phyloP scores from a whole-genome alignment of 2,329 filamentous ascomycete species.

The Botrytis sinoallii region DNA sequence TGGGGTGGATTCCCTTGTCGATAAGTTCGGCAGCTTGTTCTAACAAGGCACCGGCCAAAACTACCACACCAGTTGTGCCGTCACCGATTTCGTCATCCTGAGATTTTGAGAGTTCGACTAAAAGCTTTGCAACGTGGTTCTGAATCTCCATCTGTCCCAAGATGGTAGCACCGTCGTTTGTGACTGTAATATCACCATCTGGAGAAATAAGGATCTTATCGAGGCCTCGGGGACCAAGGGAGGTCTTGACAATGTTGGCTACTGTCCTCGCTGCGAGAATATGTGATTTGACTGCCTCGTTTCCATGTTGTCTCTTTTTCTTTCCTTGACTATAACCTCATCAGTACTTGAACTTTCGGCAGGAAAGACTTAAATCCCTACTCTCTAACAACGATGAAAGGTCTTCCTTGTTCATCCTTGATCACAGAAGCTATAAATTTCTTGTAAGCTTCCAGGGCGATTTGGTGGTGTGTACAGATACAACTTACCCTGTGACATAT shows the following conservation, averaged over 20 bases:
- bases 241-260: slow-evolving; percentile 95
- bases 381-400: slow-evolving; percentile 98
- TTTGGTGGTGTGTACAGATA: background rate
- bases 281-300: slow-evolving; percentile 96
- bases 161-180: slow-evolving; percentile 98
- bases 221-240: slow-evolving; percentile 88
- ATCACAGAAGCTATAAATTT: slow-evolving; percentile 61
- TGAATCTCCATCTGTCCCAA: slow-evolving; percentile 98
- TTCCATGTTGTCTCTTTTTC: slow-evolving; percentile 96
- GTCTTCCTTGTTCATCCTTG: slow-evolving; percentile 95
- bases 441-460: slow-evolving; percentile 27
- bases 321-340: slow-evolving; percentile 72
- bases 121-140: slow-evolving; percentile 95
- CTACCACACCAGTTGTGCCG: slow-evolving; percentile 95
- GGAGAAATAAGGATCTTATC: slow-evolving; percentile 99
- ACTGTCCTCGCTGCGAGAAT: slow-evolving; percentile 96
- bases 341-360: slow-evolving; percentile 26
- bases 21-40: slow-evolving; percentile 97
- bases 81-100: slow-evolving; percentile 99
- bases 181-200: slow-evolving; percentile 98
- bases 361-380: slow-evolving; percentile 48
- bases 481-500: slow-evolving; percentile 74
- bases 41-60: slow-evolving; percentile 87
- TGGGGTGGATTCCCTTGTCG: slow-evolving; percentile 99
- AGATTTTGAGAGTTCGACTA: slow-evolving; percentile 96